Percentiles rank a stretch among this genome's conserved stretches.
These are phyloP conservation scores for Actinomortierella wolfii DNA, from an alignment of 371 early-diverging fungal genomes.

Conservation along the genomic window DNA sequence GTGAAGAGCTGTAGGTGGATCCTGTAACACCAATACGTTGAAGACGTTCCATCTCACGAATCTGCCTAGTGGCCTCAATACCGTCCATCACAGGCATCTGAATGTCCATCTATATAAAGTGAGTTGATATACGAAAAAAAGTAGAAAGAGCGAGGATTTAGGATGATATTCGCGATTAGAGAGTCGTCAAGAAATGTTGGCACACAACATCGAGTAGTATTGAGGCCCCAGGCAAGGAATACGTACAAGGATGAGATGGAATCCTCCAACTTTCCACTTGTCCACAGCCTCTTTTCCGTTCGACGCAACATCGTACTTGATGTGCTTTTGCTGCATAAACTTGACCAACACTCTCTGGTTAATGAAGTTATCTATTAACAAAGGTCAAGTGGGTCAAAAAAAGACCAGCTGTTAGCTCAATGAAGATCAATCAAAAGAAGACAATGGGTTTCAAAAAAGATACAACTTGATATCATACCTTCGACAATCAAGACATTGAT, in stretches of 20 bases:
- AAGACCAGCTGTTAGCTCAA: too few relatives aligned
- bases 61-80: constrained; percentile 77
- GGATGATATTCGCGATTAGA: neutral
- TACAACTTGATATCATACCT: constrained; percentile 51
- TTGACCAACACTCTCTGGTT: constrained; percentile 75
- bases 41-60: constrained; percentile 68
- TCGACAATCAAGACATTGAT: constrained; percentile 84
- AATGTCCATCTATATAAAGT: constrained; percentile 72
- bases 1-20: too few relatives aligned
- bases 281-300: constrained; percentile 82
- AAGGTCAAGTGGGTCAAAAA: neutral
- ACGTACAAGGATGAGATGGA: constrained; percentile 78
- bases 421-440: too few relatives aligned
- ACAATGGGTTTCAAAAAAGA: neutral
- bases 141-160: neutral
- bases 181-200: neutral
- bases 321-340: constrained; percentile 76
- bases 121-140: neutral
- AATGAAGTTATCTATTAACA: constrained; percentile 69
- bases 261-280: constrained; percentile 71
- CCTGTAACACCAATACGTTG: constrained; percentile 60
- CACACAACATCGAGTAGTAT: too few relatives aligned
- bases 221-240: neutral
- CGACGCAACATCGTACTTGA: constrained; percentile 71
- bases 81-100: constrained; percentile 86